A percentile compares a stretch with the other conserved stretches of the same genome.
phyloP scores from a whole-genome alignment of 768 basidiomycete species.

The Pisolithus sp. region DNA sequence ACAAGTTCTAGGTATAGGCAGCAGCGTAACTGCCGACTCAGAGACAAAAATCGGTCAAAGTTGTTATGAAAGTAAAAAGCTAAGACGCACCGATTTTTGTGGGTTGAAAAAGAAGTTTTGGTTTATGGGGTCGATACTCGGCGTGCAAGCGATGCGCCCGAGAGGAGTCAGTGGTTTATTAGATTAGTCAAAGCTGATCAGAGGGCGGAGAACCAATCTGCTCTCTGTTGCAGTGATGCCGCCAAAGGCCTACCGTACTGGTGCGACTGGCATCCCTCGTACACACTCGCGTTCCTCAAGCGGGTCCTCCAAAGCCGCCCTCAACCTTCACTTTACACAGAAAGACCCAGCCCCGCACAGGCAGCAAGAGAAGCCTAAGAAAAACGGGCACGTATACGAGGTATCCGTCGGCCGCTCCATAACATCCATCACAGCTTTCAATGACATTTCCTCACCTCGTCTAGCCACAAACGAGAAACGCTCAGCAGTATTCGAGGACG shows the following conservation, averaged over 20 bases:
- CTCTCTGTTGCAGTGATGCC: slow-evolving; percentile 34
- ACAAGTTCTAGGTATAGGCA: neutral
- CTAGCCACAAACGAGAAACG: slow-evolving; percentile 15
- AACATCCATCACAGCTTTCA: slow-evolving; percentile 2
- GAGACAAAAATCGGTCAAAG: too few species aligned
- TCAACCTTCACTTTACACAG: slow-evolving; percentile 65
- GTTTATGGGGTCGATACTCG: too few species aligned
- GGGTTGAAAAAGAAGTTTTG: too few species aligned
- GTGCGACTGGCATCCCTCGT: slow-evolving; percentile 42
- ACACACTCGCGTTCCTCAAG: slow-evolving; percentile 59
- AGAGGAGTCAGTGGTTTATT: too few species aligned
- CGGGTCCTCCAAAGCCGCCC: slow-evolving; percentile 46
- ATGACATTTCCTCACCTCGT: neutral
- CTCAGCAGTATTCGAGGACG: slow-evolving; percentile 22
- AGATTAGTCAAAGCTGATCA: too few species aligned
- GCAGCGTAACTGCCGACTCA: too few species aligned
- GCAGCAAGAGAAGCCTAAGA: slow-evolving; percentile 49
- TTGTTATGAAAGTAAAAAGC: too few species aligned
- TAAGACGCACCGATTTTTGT: too few species aligned
- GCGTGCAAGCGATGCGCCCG: too few species aligned
- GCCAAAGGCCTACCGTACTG: slow-evolving; percentile 43
- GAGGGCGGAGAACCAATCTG: slow-evolving; percentile 27
- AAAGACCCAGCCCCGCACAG: slow-evolving; percentile 44
- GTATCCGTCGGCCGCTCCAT: slow-evolving; percentile 28
- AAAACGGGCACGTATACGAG: slow-evolving; percentile 37